Evolutionary conservation across 1,284 basidiomycete genomes (phyloP), one percentile per base, ranked within the genome.

Genomic region (Fistulinella cinereoalba): DNA sequence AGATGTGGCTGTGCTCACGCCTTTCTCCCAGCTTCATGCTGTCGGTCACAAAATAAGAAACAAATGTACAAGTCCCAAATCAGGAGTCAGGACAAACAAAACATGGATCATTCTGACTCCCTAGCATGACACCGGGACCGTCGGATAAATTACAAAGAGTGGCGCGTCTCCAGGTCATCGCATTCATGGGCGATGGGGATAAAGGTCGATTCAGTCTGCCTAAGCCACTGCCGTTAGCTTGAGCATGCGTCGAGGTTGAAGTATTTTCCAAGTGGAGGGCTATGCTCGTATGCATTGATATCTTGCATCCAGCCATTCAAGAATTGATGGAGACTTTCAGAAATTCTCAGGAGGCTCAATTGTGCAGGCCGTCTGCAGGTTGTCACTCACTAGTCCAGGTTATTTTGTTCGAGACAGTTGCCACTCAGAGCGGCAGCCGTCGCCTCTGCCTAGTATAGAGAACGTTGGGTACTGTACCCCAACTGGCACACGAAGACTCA

Each of bases 221-320:
- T 27, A 27, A 32, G 29, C n/a, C 29, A 32, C n/a, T n/a, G 9
- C 23, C 4, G 8, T 33, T 33, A 54, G 25, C 56, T 34, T 18
- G 27, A 33, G 67, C 82, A 85, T 44, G 54, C 52, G 44, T 81
- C 71, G 46, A 88, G 72, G 68, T 88, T 88, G 71, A 80, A 81
- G 71, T 81, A 90, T 57, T 77, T 72, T 44, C 87, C 87, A 18
- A 90, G 72, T 37, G 66, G 70, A 15, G 66, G 67, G 31, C 56
- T 60, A 53, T 52, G 34, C 19, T 67, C 56, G 60, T 83, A 80
- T 1, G 82, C 77, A 58, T 85, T 69, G 48, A 77, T 68, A 64
- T 80, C 80, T 63, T 81, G 81, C 50, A 81, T 59, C 87, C 88
- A 93, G 24, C 88, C 91, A 60, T 93, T 93, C 57, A 88, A 61